Conservation (phyloP, 2,329 filamentous ascomycete species). For the Monosporascus sp. region DNA sequence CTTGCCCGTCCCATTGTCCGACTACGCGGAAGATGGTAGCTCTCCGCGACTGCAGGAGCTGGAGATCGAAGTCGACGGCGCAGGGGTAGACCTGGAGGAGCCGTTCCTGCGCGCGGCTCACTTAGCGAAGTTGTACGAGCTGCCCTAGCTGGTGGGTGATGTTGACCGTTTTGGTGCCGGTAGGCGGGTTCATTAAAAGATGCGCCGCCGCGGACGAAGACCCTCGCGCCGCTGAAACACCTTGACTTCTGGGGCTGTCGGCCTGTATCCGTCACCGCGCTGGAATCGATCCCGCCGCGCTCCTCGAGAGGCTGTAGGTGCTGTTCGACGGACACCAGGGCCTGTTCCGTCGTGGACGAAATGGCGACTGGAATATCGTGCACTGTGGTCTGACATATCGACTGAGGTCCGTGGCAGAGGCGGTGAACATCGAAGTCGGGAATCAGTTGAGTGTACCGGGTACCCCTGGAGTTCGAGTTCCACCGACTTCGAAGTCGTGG, state of each 20-base stretch:
- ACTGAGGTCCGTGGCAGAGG: too few relatives aligned
- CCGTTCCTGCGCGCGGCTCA: background rate
- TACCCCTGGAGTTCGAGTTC: too few relatives aligned
- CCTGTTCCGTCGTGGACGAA: background rate
- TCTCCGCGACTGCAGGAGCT: background rate
- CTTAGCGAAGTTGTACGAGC: background rate
- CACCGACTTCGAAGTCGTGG: too few relatives aligned
- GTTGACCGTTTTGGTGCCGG: background rate
- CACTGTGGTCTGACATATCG: too few relatives aligned
- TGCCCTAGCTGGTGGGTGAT: conserved; percentile 4
- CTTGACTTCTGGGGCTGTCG: background rate
- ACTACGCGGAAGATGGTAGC: too few relatives aligned
- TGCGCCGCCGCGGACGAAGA: background rate
- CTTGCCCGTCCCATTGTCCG: too few relatives aligned
- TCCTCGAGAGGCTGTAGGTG: background rate
- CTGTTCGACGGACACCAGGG: conserved; percentile 1
- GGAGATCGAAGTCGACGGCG: background rate
- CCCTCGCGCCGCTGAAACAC: background rate
- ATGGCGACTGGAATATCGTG: too few relatives aligned
- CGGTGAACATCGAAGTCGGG: too few relatives aligned
- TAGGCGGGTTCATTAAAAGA: background rate
- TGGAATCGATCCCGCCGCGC: conserved; percentile 2
- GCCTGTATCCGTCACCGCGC: background rate
- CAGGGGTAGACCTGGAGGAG: background rate
- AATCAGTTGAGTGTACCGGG: too few relatives aligned